These are phyloP conservation scores for Syzygium malaccense DNA, from an alignment of 441 rosid species.

Conservation along the genomic window DNA sequence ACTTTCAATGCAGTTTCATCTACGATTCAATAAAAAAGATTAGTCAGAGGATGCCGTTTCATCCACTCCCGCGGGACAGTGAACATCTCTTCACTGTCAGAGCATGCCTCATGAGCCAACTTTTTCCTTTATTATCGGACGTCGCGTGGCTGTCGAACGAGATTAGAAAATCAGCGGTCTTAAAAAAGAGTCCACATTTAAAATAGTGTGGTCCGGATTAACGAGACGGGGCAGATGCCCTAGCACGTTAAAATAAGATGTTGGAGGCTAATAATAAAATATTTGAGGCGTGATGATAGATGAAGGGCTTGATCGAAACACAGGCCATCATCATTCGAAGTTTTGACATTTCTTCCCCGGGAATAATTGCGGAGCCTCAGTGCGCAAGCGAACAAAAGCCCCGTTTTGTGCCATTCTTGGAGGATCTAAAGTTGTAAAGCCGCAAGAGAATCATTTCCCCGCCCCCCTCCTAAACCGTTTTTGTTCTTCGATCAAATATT, in stretches of 20 bases:
- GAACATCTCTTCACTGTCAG: neutral
- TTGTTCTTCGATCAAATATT: neutral
- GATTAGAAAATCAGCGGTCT: neutral
- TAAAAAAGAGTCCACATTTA: neutral
- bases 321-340: neutral
- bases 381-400: neutral
- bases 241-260: neutral
- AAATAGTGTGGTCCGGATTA: too few species aligned
- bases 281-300: neutral
- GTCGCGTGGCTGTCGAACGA: neutral
- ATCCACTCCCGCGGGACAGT: neutral
- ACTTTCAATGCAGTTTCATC: neutral
- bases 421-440: neutral
- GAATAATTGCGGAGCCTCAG: neutral
- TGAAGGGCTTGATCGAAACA: neutral
- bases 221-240: rapidly evolving
- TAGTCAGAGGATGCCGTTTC: neutral
- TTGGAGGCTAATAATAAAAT: neutral
- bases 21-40: too few species aligned
- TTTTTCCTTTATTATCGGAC: neutral
- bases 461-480: neutral
- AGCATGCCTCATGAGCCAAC: rapidly evolving
- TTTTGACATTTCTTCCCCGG: neutral
- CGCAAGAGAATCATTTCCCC: neutral
- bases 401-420: neutral